Evolutionary conservation across 805 yeast genomes (phyloP).

Genomic region (Cyberlindnera mycetangii): DNA sequence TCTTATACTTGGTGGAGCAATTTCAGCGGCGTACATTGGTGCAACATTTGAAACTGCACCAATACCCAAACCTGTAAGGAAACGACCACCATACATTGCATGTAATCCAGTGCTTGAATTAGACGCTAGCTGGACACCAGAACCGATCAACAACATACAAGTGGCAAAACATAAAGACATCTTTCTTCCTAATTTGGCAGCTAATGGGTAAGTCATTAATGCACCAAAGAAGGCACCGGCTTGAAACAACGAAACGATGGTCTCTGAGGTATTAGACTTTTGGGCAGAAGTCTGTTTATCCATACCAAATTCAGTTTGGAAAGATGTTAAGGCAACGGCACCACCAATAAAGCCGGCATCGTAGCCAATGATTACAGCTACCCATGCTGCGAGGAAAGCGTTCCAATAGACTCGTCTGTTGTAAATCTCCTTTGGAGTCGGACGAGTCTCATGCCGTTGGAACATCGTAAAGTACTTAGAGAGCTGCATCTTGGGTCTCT

Average conservation of each 20-base stretch:
- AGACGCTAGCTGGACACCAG: slow-evolving; percentile 37
- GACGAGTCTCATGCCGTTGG: slow-evolving; percentile 22
- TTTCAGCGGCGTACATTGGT: slow-evolving; percentile 47
- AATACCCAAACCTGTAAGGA: slow-evolving; percentile 46
- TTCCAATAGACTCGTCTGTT: slow-evolving; percentile 45
- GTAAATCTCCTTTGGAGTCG: slow-evolving; percentile 42
- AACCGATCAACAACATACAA: slow-evolving; percentile 40
- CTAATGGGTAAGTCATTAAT: slow-evolving; percentile 40
- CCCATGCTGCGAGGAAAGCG: slow-evolving; percentile 42
- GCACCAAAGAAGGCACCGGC: slow-evolving; percentile 52
- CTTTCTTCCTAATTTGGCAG: slow-evolving; percentile 39
- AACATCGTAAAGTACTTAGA: slow-evolving; percentile 17
- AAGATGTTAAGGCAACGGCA: slow-evolving; percentile 45
- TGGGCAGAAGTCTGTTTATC: slow-evolving; percentile 29
- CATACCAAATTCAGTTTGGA: slow-evolving; percentile 43
- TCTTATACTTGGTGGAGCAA: slow-evolving; percentile 43
- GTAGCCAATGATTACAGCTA: slow-evolving; percentile 51
- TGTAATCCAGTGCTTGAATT: slow-evolving; percentile 34
- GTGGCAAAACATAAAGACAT: slow-evolving; percentile 39
- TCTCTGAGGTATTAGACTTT: slow-evolving; percentile 34
- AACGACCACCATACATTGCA: slow-evolving; percentile 50
- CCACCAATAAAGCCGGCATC: slow-evolving; percentile 57
- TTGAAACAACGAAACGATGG: slow-evolving; percentile 47
- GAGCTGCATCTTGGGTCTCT: slow-evolving; percentile 11
- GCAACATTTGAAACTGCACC: slow-evolving; percentile 51